These are phyloP conservation scores for Ustulina deusta DNA, from an alignment of 2,329 filamentous ascomycete species.

Conservation along the genomic window DNA sequence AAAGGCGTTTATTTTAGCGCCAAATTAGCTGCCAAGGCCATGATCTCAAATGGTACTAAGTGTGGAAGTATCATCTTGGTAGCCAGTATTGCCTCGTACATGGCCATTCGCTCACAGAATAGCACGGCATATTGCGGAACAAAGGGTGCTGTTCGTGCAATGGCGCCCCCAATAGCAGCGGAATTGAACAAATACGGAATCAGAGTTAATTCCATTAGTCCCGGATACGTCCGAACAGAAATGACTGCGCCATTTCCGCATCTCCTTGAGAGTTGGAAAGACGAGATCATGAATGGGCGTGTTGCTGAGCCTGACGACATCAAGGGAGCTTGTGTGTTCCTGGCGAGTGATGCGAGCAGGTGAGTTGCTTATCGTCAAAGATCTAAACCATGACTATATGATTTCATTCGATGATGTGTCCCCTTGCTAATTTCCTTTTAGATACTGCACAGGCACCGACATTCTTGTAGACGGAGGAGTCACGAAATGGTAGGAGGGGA, in stretches of 20 bases:
- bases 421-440: conserved; percentile 38
- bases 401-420: not conserved
- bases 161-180: conserved; percentile 61
- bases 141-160: conserved; percentile 60
- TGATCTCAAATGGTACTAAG: conserved; percentile 63
- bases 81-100: conserved; percentile 64
- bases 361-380: conserved; percentile 45
- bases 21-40: conserved; percentile 61
- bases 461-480: conserved; percentile 60
- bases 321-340: conserved; percentile 60
- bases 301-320: conserved; percentile 64
- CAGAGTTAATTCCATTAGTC: conserved; percentile 57
- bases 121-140: conserved; percentile 61
- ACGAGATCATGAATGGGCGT: conserved; percentile 61
- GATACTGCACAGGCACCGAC: conserved; percentile 58
- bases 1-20: conserved; percentile 60
- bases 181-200: conserved; percentile 56
- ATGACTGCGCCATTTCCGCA: conserved; percentile 57
- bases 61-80: conserved; percentile 66
- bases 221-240: conserved; percentile 55
- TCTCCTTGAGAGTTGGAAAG: conserved; percentile 61
- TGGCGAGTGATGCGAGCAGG: conserved; percentile 61
- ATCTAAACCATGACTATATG: not conserved
- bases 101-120: conserved; percentile 62
- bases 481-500: conserved; percentile 52